Percentiles rank a stretch among this genome's conserved stretches.
phyloP scores from a whole-genome alignment of 305 asterid genomes.

The Fraxinus floribunda region DNA sequence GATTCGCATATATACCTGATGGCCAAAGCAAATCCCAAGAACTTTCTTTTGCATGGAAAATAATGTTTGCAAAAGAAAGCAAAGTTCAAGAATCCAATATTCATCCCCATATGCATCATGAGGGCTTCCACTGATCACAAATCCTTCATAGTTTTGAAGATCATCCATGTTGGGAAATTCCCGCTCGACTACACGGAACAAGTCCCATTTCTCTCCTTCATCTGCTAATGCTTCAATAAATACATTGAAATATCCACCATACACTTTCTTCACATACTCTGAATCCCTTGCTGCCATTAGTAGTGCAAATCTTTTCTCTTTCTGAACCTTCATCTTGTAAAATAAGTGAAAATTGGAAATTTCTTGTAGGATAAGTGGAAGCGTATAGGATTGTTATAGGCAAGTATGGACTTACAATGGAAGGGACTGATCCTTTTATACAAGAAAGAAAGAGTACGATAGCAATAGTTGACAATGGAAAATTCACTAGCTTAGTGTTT shows the following conservation, averaged over 20 bases:
- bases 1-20: conserved; percentile 44
- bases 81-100: conserved; percentile 61
- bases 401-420: background rate
- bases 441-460: conserved; percentile 1
- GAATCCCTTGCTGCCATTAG: conserved; percentile 60
- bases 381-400: background rate
- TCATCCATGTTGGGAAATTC: conserved; percentile 51
- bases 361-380: background rate
- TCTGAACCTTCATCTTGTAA: conserved; percentile 35
- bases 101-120: conserved; percentile 66
- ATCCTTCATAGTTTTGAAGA: conserved; percentile 53
- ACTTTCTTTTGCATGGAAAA: conserved; percentile 64
- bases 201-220: conserved; percentile 69
- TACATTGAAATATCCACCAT: conserved; percentile 67
- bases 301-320: conserved; percentile 50
- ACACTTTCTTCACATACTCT: conserved; percentile 55
- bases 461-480: background rate
- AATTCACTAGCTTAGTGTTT: background rate
- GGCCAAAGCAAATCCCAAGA: conserved; percentile 84
- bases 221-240: conserved; percentile 57
- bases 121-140: conserved; percentile 77
- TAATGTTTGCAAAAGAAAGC: conserved; percentile 52
- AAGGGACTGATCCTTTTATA: conserved; percentile 4
- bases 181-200: conserved; percentile 62
- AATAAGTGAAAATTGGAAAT: background rate